These are phyloP conservation scores for Erodium texanum DNA, from an alignment of 441 rosid species.

Conservation along the genomic window DNA sequence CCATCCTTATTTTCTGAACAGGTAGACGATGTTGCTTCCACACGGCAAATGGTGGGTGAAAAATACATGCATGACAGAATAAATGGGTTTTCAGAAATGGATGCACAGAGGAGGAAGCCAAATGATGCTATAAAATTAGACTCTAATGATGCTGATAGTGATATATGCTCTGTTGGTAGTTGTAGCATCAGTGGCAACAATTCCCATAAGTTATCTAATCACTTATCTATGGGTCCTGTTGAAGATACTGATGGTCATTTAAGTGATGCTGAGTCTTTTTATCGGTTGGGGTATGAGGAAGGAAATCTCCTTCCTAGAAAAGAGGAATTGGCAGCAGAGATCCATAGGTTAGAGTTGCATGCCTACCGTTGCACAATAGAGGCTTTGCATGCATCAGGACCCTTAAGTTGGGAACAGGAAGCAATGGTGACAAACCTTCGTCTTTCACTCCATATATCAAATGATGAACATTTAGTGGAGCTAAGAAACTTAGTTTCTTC, in stretches of 20 bases:
- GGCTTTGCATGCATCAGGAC: constrained; percentile 58
- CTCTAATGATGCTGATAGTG: constrained; percentile 24
- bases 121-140: constrained; percentile 21
- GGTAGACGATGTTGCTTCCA: constrained; percentile 30
- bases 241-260: constrained; percentile 24
- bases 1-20: constrained; percentile 19
- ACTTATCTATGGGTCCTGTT: constrained; percentile 21
- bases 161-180: constrained; percentile 41
- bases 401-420: constrained; percentile 64
- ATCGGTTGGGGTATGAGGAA: constrained; percentile 21
- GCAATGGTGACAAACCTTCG: constrained; percentile 59
- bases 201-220: constrained; percentile 19
- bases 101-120: constrained; percentile 31
- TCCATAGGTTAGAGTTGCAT: constrained; percentile 56
- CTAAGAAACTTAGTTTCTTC: constrained; percentile 44
- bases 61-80: constrained; percentile 22
- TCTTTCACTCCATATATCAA: constrained; percentile 49
- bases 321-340: constrained; percentile 31
- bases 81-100: constrained; percentile 25
- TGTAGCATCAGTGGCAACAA: constrained; percentile 28
- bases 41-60: constrained; percentile 26
- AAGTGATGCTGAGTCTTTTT: constrained; percentile 55
- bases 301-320: constrained; percentile 24
- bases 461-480: constrained; percentile 61
- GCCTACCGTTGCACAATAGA: constrained; percentile 50